Base-by-base conservation (phyloP, 225 moss, liverwort and hornwort species). In the Antitrichia curtipendula region DNA sequence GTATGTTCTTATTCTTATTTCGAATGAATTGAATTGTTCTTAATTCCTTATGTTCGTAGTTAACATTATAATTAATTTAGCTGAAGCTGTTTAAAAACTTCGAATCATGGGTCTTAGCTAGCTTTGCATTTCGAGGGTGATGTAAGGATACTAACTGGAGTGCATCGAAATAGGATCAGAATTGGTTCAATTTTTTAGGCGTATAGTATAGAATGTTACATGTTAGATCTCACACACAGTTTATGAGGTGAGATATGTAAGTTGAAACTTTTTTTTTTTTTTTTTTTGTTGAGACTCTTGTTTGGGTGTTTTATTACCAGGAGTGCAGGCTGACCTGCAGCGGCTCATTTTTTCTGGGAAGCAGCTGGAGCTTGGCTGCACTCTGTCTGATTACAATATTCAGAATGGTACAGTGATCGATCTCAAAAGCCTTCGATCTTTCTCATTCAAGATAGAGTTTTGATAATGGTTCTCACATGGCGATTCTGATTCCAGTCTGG, bases 321-420 rank as follows among this genome's bases (percentile, higher is more conserved):
- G 91, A 69, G 83, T 91, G 52, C 49, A 68, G 65, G 54, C 83
- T 20, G 17, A 29, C 59, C 85, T 86, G 65, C 92, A 92, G 70
- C 58, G 92, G 24, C 92, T 92, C 79, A 91, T 92, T 59, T 91
- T 80, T 17, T 78, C 87, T 23, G 87, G 91, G 57, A 91, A 91
- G 87, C 89, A 92, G 50, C 81, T 92, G 68, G 91, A 92, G 85
- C 75, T 56, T 82, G 85, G n/a, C 25, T 47, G 79, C 65, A 80
- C 32, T 57, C 13, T 92, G 27, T 86, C 86, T 66, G 89, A 91
- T 72, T 91, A 89, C 81, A 76, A 71, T 8, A 85, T 92, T 66
- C 87, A 91, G 75, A 91, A 80, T 60, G 91, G 91, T 92, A 75
- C n/a, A 52, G 72, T 43, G 28, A 63, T 62, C 43, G 28, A 63